phyloP scores from a whole-genome alignment of 139 green algal genomes.

The Chlamydomonas asymmetrica region DNA sequence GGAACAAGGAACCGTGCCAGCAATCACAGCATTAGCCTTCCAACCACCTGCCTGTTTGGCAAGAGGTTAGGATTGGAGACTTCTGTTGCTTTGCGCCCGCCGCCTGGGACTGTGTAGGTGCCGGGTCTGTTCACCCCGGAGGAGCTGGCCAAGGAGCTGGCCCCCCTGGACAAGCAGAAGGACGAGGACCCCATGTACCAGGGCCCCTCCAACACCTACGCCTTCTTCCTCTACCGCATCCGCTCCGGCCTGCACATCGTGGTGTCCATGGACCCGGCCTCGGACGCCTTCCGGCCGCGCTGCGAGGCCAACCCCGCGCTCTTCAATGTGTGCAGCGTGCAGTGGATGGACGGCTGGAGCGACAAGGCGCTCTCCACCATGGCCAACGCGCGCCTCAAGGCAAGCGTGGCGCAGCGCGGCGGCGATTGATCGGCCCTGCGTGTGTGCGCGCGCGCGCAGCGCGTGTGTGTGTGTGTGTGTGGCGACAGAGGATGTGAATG shows the following conservation, averaged over 20 bases:
- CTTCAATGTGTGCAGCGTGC: conserved; percentile 59
- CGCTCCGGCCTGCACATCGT: conserved; percentile 69
- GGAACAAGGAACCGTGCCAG: too few species aligned
- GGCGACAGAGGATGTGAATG: too few species aligned
- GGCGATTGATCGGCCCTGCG: neutral
- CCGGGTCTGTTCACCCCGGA: conserved; percentile 77
- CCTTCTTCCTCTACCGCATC: conserved; percentile 52
- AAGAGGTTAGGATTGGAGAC: too few species aligned
- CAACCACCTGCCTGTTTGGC: too few species aligned
- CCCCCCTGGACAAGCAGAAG: conserved; percentile 29
- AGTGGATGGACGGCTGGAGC: conserved; percentile 69
- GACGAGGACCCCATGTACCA: conserved; percentile 47
- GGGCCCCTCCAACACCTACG: conserved; percentile 35
- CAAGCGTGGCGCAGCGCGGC: neutral
- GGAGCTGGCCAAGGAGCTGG: conserved; percentile 73
- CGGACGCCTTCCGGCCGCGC: conserved; percentile 51
- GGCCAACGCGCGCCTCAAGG: conserved; percentile 35
- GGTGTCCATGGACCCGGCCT: conserved; percentile 73
- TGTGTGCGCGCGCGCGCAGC: too few species aligned
- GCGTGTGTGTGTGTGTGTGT: too few species aligned
- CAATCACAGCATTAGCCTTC: too few species aligned
- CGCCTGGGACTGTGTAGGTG: conserved; percentile 50
- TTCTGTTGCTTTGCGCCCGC: neutral
- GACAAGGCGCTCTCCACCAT: conserved; percentile 35
- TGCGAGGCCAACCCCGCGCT: conserved; percentile 76